Evolutionary conservation across 257 asterid species (phyloP), one percentile per base, ranked within the genome.

Genomic region (Solanum verrucosum): DNA sequence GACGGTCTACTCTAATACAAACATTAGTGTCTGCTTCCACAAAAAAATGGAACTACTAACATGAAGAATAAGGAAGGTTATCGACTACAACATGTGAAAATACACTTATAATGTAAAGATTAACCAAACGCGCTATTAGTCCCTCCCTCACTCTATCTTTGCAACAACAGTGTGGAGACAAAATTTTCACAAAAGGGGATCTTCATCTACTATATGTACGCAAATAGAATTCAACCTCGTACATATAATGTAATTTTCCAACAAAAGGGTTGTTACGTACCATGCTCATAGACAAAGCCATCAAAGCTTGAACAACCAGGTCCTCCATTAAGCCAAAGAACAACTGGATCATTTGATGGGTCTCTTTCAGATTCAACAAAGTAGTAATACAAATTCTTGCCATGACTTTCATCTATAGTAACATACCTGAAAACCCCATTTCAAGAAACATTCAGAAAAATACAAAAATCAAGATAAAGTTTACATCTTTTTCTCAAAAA

Each of bases 241-340:
- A 33, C 23, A 18, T 18, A 72, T 2, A 33, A 18, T 16, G n/a
- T 68, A 65, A 65, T 65, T 65, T 65, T 65, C 14, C 33, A 27
- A 65, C 3, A 25, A 56, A 56, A 4, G 65, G 65, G 25, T 56
- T 59, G 11, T 59, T 20, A 3, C 65, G 11, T 59, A 67, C 99
- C 99, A 79, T 97, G 98, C 85, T 97, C 99, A 89, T 94, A 97
- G 84, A 97, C 94, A 87, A 96, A 97, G 31, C 98, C 99, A 94
- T 97, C 99, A 67, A 97, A 97, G 94, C 99, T 96, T 18, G 99
- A 97, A 90, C 99, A 96, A 15, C 99, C 98, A 15, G 99, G 99
- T 11, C 98, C 99, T 40, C 99, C 99, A 90, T 97, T 97, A 38
- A 97, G 98, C 99, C 98, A 97, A 56, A 97, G 96, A 85, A 96